phyloP scores from a whole-genome alignment of 2,329 filamentous ascomycete species.

The Thielaviopsis musarum region DNA sequence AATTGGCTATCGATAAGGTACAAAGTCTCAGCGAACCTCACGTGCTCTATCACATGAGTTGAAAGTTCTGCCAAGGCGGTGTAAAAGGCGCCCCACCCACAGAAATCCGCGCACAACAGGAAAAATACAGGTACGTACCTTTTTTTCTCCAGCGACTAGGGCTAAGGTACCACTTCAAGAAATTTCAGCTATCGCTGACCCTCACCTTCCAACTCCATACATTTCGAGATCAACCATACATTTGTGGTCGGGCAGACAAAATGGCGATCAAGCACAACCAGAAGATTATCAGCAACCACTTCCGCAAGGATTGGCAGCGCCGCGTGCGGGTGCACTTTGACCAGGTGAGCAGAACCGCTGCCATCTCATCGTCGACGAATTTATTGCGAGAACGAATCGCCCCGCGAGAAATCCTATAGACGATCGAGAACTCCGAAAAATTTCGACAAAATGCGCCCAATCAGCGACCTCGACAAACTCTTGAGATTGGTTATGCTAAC shows the following conservation, averaged over 20 bases:
- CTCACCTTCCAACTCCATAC: conserved; percentile 10
- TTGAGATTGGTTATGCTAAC: conserved; percentile 9
- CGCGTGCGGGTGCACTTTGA: conserved; percentile 99
- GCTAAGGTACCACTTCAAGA: conserved; percentile 13
- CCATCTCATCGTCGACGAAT: conserved; percentile 10
- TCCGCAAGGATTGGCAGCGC: conserved; percentile 99
- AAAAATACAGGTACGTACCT: conserved; percentile 12
- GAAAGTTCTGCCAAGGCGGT: conserved; percentile 8
- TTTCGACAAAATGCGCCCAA: background rate
- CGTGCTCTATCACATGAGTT: conserved; percentile 6
- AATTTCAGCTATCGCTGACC: conserved; percentile 12
- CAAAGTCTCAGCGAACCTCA: background rate
- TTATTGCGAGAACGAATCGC: conserved; percentile 3
- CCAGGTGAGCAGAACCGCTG: conserved; percentile 45
- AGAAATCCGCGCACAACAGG: conserved; percentile 10
- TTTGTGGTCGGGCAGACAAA: conserved; percentile 12
- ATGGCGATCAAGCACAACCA: conserved; percentile 99
- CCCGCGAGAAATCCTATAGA: conserved; percentile 3
- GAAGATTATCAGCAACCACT: conserved; percentile 95
- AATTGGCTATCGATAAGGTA: conserved; percentile 9
- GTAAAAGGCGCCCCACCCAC: conserved; percentile 7
- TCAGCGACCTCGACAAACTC: conserved; percentile 1
- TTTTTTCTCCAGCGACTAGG: conserved; percentile 12
- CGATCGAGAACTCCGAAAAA: conserved; percentile 5
- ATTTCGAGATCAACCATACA: conserved; percentile 12